These are phyloP conservation scores for Eimeria necatrix DNA, from an alignment of 169 alveolate genomes.

Conservation along the genomic window DNA sequence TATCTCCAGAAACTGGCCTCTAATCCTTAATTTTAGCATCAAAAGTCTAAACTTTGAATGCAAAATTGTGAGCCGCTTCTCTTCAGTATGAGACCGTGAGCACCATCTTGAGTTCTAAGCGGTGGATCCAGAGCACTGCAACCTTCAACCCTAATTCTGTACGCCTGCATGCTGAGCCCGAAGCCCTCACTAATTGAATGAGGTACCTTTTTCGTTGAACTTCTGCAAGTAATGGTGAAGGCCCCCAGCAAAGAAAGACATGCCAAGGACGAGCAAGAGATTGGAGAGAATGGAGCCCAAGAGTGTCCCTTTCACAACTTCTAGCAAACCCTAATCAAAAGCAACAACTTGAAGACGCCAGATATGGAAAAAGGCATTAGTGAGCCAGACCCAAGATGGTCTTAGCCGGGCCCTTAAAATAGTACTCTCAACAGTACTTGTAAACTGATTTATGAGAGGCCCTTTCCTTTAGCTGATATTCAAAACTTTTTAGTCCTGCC, in stretches of 20 bases:
- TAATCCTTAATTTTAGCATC: too few relatives aligned
- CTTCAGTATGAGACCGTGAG: too few relatives aligned
- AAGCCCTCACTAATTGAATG: neutral
- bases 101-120: too few relatives aligned
- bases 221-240: slow-evolving; percentile 90
- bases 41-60: too few relatives aligned
- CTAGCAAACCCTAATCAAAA: slow-evolving; percentile 85
- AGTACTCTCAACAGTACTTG: neutral
- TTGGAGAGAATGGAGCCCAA: slow-evolving; percentile 92
- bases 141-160: too few relatives aligned
- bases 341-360: neutral
- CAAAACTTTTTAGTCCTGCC: too few relatives aligned
- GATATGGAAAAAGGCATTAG: neutral
- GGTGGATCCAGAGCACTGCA: too few relatives aligned
- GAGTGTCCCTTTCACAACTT: slow-evolving; percentile 93
- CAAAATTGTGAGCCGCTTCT: too few relatives aligned
- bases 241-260: slow-evolving; percentile 94
- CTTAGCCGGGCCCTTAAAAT: neutral
- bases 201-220: slow-evolving; percentile 88
- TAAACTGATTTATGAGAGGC: too few relatives aligned
- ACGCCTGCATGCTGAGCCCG: too few relatives aligned
- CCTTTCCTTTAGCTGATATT: too few relatives aligned
- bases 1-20: too few relatives aligned
- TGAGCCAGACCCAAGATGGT: neutral
- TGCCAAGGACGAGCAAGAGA: slow-evolving; percentile 90